A percentile compares a stretch with the other conserved stretches of the same genome.
These are phyloP conservation scores for Aspergillus sclerotiicarbonarius DNA, from an alignment of 495 filamentous ascomycete genomes.

Conservation along the genomic window DNA sequence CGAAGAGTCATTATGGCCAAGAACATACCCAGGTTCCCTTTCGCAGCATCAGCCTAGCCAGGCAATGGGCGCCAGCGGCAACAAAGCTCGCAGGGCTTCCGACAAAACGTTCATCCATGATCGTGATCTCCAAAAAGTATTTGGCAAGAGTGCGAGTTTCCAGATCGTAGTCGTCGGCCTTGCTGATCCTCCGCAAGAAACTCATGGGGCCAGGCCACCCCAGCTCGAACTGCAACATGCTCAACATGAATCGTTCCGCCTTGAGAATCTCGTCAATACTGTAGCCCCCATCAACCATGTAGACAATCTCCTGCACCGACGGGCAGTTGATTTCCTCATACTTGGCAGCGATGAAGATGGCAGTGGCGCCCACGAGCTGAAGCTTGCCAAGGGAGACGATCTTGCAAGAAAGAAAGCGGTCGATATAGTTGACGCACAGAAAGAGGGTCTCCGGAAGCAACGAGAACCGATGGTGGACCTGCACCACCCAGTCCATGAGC, in stretches of 20 bases:
- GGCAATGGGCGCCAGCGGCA: slow-evolving; percentile 88
- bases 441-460: slow-evolving; percentile 94
- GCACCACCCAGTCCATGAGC: slow-evolving; percentile 96
- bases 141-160: slow-evolving; percentile 95
- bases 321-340: slow-evolving; percentile 98
- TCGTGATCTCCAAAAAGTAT: slow-evolving; percentile 93
- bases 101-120: slow-evolving; percentile 98
- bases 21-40: slow-evolving; percentile 89
- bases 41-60: slow-evolving; percentile 81
- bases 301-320: slow-evolving; percentile 90
- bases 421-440: slow-evolving; percentile 90
- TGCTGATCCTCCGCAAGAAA: slow-evolving; percentile 94
- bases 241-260: slow-evolving; percentile 97
- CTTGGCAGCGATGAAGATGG: slow-evolving; percentile 93
- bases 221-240: slow-evolving; percentile 89
- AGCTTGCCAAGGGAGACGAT: slow-evolving; percentile 92
- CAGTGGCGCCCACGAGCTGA: slow-evolving; percentile 93
- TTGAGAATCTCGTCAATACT: slow-evolving; percentile 89
- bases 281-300: slow-evolving; percentile 96
- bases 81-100: slow-evolving; percentile 84
- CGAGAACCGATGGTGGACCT: slow-evolving; percentile 88
- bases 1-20: slow-evolving; percentile 1
- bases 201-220: slow-evolving; percentile 99
- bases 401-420: slow-evolving; percentile 93
- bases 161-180: slow-evolving; percentile 95